phyloP scores from a whole-genome alignment of 1,284 basidiomycete species.

The Ustilago hordei region DNA sequence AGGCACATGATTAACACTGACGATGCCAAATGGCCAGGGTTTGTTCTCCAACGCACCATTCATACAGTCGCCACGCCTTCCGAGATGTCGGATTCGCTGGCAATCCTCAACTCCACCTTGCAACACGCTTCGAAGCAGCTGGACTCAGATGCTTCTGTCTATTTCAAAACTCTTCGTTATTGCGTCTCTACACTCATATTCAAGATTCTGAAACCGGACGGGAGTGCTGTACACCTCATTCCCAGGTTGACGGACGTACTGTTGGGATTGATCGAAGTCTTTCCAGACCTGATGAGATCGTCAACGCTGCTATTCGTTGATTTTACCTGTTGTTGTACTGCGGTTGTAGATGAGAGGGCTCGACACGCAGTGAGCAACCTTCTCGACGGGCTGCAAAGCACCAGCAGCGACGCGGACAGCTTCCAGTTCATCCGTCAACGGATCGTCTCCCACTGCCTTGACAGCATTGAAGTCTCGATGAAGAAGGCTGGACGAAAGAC shows the following conservation, averaged over 20 bases:
- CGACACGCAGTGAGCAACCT: conserved; percentile 21
- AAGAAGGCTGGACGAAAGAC: conserved; percentile 1
- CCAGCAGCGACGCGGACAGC: neutral
- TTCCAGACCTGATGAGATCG: conserved; percentile 4
- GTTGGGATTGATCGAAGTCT: conserved; percentile 6
- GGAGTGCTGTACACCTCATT: conserved; percentile 21
- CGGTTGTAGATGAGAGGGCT: conserved; percentile 23
- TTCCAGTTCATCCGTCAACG: conserved; percentile 3
- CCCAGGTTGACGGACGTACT: conserved; percentile 24
- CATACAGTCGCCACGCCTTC: conserved; percentile 20
- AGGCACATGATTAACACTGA: conserved; percentile 28
- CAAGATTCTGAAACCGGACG: conserved; percentile 3
- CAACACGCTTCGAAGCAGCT: neutral
- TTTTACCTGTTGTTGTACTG: conserved; percentile 15
- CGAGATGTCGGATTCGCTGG: conserved; percentile 39
- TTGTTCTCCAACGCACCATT: conserved; percentile 22
- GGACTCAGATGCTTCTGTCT: too few relatives aligned
- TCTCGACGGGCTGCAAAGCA: conserved; percentile 14
- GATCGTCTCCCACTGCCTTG: conserved; percentile 13
- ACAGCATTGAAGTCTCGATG: conserved; percentile 20
- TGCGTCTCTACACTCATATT: conserved; percentile 17
- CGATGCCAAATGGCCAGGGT: conserved; percentile 28
- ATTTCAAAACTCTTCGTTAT: conserved; percentile 11
- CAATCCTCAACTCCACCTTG: conserved; percentile 13
- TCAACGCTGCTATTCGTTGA: conserved; percentile 1